Conservation (phyloP, 768 basidiomycete genomes). For the Trametes elegans region DNA sequence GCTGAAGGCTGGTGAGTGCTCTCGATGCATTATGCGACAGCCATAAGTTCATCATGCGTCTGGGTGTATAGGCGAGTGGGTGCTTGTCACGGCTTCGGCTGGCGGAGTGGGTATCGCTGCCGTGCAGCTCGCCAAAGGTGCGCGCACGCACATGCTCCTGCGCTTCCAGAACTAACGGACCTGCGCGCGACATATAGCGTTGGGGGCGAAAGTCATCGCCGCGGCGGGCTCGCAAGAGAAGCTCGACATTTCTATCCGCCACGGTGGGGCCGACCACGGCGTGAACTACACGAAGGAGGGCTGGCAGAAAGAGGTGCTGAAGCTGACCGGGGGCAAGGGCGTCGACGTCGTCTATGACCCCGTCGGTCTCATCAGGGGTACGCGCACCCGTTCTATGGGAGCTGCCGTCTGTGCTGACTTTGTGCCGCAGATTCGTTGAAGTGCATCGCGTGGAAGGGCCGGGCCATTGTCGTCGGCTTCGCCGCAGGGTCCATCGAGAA, state of each 20-base stretch:
- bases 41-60: neutral
- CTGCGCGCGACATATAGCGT: conserved; percentile 41
- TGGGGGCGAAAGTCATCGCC: conserved; percentile 94
- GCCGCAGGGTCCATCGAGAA: conserved; percentile 84
- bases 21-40: too few relatives aligned
- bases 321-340: conserved; percentile 80
- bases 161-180: neutral
- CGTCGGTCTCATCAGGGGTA: conserved; percentile 73
- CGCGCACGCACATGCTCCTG: neutral
- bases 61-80: conserved; percentile 80
- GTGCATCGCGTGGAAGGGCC: conserved; percentile 93
- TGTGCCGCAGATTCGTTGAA: conserved; percentile 87
- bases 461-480: conserved; percentile 92
- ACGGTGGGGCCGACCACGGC: conserved; percentile 80
- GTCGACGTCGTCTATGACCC: conserved; percentile 88
- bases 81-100: conserved; percentile 92
- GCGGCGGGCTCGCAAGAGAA: conserved; percentile 82
- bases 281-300: conserved; percentile 75
- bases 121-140: conserved; percentile 91
- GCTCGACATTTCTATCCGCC: conserved; percentile 68
- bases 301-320: conserved; percentile 90
- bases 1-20: conserved; percentile 63
- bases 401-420: too few relatives aligned
- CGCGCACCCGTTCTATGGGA: neutral
- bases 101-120: conserved; percentile 94